Base-by-base conservation (phyloP, 441 rosid species). In the Adansonia madagascariensis region DNA sequence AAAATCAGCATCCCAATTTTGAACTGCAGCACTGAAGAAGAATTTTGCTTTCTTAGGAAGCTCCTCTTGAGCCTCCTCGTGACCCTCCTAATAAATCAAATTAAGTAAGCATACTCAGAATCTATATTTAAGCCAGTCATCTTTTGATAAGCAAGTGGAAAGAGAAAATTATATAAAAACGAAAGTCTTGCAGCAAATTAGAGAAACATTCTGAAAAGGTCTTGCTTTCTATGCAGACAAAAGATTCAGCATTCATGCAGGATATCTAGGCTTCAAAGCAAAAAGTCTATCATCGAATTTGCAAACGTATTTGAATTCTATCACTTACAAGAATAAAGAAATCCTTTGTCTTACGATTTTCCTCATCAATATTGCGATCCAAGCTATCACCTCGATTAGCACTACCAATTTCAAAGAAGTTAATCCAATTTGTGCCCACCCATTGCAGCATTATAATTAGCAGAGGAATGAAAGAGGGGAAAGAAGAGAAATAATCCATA, bases 1-100 rank as follows among this genome's bases (percentile, higher is more conserved):
- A 87, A 90, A 92, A 47, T 96, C 97, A 70, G 98, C 98, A 86
- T 96, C 94, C 99, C 99, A 96, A 41, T 79, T 89, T 80, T 92
- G 97, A 78, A 90, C 97, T 3, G 96, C 98, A 41, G 93, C 81
- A 79, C 94, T 91, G 85, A 87, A 94, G 91, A 94, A 92, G 82
- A 82, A 87, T 82, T 94, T 96, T 67, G 84, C 92, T 89, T 96
- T 96, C 84, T 90, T 92, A 7, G 98, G 93, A 82, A 90, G 76
- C 87, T 96, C 99, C 86, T 96, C 98, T 80, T 88, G 87, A 75
- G 95, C 98, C 85, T 96, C 97, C 87, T 93, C 89, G 73, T 91
- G 94, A 82, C 84, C 91, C 64, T 94, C 95, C 98, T 96, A 88
- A 83, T 75, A 73, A 79, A 67, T 50, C 17, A 74, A 79, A 77